Evolutionary conservation across 352 stramenopile genomes (phyloP).

Genomic region (Aphanomyces stellatus): DNA sequence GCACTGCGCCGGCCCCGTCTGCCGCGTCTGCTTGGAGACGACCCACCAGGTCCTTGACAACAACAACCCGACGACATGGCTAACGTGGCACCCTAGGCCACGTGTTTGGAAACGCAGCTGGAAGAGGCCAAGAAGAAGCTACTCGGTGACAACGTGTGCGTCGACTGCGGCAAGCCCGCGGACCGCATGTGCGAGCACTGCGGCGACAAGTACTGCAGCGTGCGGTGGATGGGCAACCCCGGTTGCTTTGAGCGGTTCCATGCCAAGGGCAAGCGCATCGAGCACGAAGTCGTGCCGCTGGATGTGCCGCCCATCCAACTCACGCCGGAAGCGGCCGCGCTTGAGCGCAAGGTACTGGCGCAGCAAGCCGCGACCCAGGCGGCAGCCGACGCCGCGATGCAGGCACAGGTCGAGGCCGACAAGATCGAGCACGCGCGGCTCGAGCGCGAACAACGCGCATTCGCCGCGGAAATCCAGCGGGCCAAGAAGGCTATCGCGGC

Average conservation of each 20-base stretch:
- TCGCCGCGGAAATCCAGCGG: not conserved
- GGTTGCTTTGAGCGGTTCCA: constrained; percentile 81
- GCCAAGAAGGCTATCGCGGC: not conserved
- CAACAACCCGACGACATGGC: too few relatives aligned
- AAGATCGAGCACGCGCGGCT: not conserved
- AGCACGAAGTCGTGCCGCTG: constrained; percentile 41
- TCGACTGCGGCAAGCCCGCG: constrained; percentile 62
- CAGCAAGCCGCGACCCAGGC: not conserved
- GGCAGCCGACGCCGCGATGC: not conserved
- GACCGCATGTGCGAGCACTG: constrained; percentile 58
- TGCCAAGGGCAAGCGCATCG: constrained; percentile 48
- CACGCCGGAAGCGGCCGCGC: constrained; percentile 26
- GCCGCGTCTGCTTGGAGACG: constrained; percentile 42
- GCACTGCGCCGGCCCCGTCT: constrained; percentile 48
- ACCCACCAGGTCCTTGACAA: constrained; percentile 34
- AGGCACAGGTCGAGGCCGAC: not conserved
- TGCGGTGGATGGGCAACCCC: constrained; percentile 74
- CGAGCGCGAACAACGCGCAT: not conserved
- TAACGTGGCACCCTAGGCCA: constrained; percentile 16
- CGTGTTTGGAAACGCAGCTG: constrained; percentile 58
- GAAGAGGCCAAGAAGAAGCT: constrained; percentile 39
- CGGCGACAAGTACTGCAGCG: constrained; percentile 72
- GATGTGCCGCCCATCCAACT: constrained; percentile 26
- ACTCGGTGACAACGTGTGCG: constrained; percentile 50
- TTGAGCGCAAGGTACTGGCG: constrained; percentile 27